A percentile compares a stretch with the other conserved stretches of the same genome.
Evolutionary conservation across 208 protist genomes (phyloP).

Genomic region (Leishmania tropica): DNA sequence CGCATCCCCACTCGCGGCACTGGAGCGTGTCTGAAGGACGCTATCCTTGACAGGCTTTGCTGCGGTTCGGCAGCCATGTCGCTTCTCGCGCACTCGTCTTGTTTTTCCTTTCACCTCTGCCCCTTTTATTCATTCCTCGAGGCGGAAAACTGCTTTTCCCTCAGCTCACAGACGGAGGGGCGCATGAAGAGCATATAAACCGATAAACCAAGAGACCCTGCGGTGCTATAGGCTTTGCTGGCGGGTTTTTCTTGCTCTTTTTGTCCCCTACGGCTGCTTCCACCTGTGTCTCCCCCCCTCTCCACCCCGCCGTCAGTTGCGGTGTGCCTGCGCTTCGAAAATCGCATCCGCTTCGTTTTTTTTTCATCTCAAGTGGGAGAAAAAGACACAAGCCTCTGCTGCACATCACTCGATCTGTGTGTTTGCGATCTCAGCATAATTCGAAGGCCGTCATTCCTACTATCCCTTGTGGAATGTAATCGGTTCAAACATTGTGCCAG

Average conservation of each 20-base stretch:
- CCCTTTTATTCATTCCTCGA: neutral
- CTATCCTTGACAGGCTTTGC: neutral
- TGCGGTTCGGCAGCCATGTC: neutral
- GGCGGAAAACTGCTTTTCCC: neutral
- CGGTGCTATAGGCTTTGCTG: neutral
- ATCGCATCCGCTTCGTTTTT: neutral
- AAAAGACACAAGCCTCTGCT: neutral
- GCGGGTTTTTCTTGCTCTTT: neutral
- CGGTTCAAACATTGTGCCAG: slow-evolving; percentile 33
- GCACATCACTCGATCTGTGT: neutral
- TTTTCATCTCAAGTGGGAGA: neutral
- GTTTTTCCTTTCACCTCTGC: neutral
- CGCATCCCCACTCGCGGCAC: neutral
- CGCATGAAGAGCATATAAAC: neutral
- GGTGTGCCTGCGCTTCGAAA: neutral
- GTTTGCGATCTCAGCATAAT: slow-evolving; percentile 2
- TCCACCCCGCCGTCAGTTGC: neutral
- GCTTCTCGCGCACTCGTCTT: neutral
- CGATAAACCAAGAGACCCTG: neutral
- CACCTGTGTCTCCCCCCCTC: neutral
- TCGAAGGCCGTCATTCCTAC: slow-evolving; percentile 31
- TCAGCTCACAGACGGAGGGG: neutral
- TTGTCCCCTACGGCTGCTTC: neutral
- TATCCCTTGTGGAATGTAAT: slow-evolving; percentile 7
- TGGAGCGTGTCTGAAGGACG: neutral